phyloP scores from a whole-genome alignment of 2,329 filamentous ascomycete species.

The Venturia asperata region DNA sequence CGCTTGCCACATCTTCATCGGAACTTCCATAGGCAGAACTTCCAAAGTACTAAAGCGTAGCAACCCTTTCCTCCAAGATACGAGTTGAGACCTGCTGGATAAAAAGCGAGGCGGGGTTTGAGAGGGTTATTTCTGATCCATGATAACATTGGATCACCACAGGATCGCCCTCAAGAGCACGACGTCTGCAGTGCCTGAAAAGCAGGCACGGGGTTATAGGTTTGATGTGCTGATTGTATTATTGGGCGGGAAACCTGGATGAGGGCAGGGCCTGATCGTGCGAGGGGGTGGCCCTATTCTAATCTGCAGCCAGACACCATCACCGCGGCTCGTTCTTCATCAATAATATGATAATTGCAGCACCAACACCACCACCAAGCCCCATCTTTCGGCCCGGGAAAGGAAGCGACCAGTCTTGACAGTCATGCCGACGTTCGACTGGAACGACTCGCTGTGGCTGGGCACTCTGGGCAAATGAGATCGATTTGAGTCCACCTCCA shows the following conservation, averaged over 20 bases:
- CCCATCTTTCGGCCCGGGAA: background rate
- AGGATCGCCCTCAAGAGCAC: background rate
- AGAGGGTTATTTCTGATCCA: no score
- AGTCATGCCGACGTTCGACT: background rate
- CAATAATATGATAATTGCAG: background rate
- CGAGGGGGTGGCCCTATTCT: background rate
- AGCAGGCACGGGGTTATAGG: background rate
- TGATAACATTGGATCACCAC: no score
- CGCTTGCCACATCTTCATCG: background rate
- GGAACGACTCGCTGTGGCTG: background rate
- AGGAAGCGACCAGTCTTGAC: background rate
- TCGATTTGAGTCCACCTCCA: slow-evolving; percentile 10
- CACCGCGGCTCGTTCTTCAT: background rate
- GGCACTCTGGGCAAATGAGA: background rate
- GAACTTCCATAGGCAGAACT: background rate
- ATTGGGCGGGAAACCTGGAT: no score
- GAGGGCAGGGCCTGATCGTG: background rate
- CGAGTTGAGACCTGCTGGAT: no score
- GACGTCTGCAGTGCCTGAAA: background rate
- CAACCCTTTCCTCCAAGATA: no score
- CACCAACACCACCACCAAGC: background rate
- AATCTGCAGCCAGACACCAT: background rate
- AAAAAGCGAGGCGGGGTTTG: no score
- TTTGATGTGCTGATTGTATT: no score
- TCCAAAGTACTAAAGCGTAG: no score